Evolutionary conservation across 163 green algal genomes (phyloP).

Genomic region (Chlamydomonas reinhardtii): DNA sequence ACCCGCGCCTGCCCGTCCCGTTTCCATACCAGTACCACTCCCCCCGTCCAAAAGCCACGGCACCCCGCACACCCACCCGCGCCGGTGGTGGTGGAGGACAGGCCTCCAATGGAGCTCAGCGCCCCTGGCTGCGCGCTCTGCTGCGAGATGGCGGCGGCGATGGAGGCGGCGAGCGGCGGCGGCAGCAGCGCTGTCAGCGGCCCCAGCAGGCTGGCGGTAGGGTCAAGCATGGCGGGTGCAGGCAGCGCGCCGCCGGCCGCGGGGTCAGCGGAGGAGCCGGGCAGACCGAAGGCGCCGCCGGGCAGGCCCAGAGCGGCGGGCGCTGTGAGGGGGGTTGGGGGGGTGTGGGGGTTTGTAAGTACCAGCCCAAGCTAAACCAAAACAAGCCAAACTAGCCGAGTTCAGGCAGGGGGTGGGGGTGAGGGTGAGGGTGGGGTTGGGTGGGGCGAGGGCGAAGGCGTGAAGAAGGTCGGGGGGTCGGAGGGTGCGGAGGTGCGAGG

Average conservation of each 20-base stretch:
- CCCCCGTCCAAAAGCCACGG: too few species aligned
- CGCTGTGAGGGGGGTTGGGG: not conserved
- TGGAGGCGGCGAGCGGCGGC: constrained; percentile 1
- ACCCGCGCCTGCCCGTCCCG: too few species aligned
- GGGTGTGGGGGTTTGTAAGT: too few species aligned
- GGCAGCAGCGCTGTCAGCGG: constrained; percentile 36
- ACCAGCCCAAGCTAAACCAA: too few species aligned
- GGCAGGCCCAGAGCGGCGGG: not conserved
- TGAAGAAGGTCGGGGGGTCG: too few species aligned
- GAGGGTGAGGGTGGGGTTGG: too few species aligned
- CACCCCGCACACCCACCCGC: not conserved
- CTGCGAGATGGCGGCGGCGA: constrained; percentile 7
- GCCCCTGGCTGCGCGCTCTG: not conserved
- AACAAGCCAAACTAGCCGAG: too few species aligned
- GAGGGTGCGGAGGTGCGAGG: too few species aligned
- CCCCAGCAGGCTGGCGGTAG: not conserved
- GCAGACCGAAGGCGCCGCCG: constrained; percentile 24
- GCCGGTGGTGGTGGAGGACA: constrained; percentile 53
- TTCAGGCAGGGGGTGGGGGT: too few species aligned
- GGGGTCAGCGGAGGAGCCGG: not conserved
- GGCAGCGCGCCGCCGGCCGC: not conserved
- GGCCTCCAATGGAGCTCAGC: constrained; percentile 11
- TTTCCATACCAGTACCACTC: too few species aligned
- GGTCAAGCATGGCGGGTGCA: constrained; percentile 31
- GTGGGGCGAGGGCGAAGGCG: too few species aligned